Base-by-base conservation (phyloP, 2,329 filamentous ascomycete species). In the Colletotrichum tropicicola region DNA sequence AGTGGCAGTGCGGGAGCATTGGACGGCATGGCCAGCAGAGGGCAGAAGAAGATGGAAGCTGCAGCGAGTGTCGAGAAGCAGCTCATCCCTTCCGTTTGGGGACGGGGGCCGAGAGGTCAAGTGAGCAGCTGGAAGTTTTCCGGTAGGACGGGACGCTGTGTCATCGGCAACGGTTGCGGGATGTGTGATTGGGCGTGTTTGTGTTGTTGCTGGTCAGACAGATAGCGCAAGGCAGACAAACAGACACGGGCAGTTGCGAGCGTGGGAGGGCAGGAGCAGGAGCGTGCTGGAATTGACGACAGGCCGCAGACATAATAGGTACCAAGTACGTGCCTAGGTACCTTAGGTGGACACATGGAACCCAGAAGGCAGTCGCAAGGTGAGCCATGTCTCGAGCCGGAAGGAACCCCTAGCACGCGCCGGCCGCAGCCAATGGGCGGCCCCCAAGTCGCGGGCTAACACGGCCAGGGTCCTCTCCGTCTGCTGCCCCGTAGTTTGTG, bases 81-180 rank as follows among this genome's bases (percentile, higher is more conserved):
- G 63, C 45, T 37, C 52, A 66, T 66, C 63, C 45, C 54, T 64
- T 53, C 59, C 47, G 10, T 21, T 47, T 59, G 52, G 45, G 39
- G 63, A 27, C 37, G 57, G 8, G 28, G 43, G 49, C 37, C n/a
- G 17, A 44, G 52, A 21, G 59, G 63, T 66, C 63, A 57, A 63
- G 63, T 66, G 63, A 64, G 47, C 52, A 63, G 27, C 59, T 53
- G 59, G 63, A 54, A 44, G 47, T 19, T 63, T 63, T 53, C 59
- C 59, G 63, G 58, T 59, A 66, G 59, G 59, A 43, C 59, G 45
- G 52, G 21, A 44, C 13, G 35, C 28, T 30, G 57, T 61, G 59
- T 37, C 53, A 58, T 52, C 53, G 54, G 45, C 28, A 52, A 52
- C 37, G 44, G 35, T 52, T 52, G 52, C 39, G 39, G n/a, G n/a